Evolutionary conservation across 1,139 yeast genomes (phyloP).

Genomic region (Debaryomyces subglobosus): DNA sequence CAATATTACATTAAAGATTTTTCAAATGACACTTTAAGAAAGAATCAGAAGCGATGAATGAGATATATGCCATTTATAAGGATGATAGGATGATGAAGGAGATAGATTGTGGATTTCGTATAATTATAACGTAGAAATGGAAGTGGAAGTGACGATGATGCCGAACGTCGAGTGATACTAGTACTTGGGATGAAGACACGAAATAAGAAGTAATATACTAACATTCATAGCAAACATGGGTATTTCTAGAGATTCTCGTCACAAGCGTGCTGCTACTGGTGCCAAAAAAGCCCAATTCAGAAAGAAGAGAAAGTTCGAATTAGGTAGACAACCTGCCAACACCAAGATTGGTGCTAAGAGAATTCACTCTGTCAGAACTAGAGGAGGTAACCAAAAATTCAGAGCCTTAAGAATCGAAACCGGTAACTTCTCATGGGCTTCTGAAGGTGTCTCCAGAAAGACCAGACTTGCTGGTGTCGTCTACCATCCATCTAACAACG

Average conservation of each 20-base stretch:
- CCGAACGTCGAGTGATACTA: neutral
- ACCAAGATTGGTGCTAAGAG: constrained; percentile 99
- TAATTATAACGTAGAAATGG: neutral
- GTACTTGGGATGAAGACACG: neutral
- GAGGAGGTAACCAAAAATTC: constrained; percentile 99
- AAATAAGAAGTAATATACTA: constrained; percentile 25
- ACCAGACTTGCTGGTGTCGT: constrained; percentile 98
- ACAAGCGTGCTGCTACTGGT: constrained; percentile 99
- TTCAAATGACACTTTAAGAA: neutral
- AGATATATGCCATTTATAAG: neutral
- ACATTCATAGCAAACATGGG: constrained; percentile 65
- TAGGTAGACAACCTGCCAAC: constrained; percentile 99
- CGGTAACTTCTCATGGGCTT: constrained; percentile 99
- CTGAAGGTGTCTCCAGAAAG: constrained; percentile 98
- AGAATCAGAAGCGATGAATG: neutral
- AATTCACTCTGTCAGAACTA: constrained; percentile 98
- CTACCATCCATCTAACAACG: constrained; percentile 99
- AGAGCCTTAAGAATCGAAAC: constrained; percentile 99
- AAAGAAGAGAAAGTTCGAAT: constrained; percentile 99
- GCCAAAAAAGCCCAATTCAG: constrained; percentile 99
- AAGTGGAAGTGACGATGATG: neutral
- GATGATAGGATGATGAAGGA: neutral
- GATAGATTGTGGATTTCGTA: neutral
- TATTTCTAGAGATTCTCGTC: constrained; percentile 99
- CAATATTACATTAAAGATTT: neutral